Base-by-base conservation (phyloP, 345 rosid species). In the Ceriops tagal region DNA sequence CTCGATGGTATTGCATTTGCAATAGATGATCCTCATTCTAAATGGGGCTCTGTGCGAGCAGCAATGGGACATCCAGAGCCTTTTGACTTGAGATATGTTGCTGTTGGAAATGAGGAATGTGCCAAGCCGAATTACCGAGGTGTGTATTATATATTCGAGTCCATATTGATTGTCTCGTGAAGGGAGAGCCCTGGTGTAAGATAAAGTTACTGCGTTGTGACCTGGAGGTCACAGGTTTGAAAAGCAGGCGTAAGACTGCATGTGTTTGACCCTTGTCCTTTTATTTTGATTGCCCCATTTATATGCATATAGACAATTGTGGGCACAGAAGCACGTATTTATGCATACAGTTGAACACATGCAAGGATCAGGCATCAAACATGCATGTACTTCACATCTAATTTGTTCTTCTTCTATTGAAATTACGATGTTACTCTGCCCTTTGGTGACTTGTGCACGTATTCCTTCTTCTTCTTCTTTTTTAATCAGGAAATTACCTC, bases 31-130 rank as follows among this genome's bases (percentile, higher is more conserved):
- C 62, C 86, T 28, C 76, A 74, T 76, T 88, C 99, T 53, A 83
- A 67, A 1, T 95, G 99, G 99, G 99, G 98, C 70, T 79, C 96
- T 35, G 79, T 92, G 53, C 87, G 98, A 73, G 98, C 96, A 74
- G 78, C 86, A 64, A 83, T 95, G 98, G 99, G 99, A 71, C 98
- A 90, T 62, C 83, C 88, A 13, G 84, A 89, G 56, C 99, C 99
- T 61, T 96, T 96, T 77, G 91, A 96, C 71, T 81, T 96, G 71
- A 90, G 73, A 83, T 90, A 92, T 70, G 93, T 96, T 82, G 97
- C 98, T 24, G 56, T 96, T 49, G 98, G 99, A 55, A 96, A 96
- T 67, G 98, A 92, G 65, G 99, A 96, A 78, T 96, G 99, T 64
- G 77, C 81, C 53, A 96, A 90, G 84, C 87, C 82, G 74, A 82